phyloP scores from a whole-genome alignment of 352 stramenopile genomes.

The Phytopythium oedochilum region DNA sequence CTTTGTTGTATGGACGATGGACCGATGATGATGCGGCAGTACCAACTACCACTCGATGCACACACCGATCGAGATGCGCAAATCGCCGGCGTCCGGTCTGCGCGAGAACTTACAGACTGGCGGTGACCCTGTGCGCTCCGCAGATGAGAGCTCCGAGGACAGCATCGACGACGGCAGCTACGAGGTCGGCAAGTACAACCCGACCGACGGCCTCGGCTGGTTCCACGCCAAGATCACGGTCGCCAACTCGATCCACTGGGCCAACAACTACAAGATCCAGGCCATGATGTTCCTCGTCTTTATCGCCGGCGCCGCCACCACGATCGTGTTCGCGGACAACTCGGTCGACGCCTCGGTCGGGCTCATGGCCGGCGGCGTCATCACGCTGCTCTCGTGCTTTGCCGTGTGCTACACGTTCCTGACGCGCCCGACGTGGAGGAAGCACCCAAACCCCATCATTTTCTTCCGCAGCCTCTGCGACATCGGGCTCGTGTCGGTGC shows the following conservation, averaged over 20 bases:
- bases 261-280: conserved; percentile 89
- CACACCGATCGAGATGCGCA: conserved; percentile 47
- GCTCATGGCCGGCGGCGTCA: conserved; percentile 65
- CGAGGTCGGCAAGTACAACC: conserved; percentile 47
- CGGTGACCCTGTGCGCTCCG: conserved; percentile 26
- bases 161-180: conserved; percentile 71
- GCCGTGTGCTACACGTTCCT: conserved; percentile 79
- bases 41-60: conserved; percentile 48
- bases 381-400: conserved; percentile 71
- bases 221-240: conserved; percentile 87
- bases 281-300: conserved; percentile 72
- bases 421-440: conserved; percentile 73
- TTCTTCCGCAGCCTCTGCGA: conserved; percentile 85
- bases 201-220: conserved; percentile 68
- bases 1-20: conserved; percentile 2
- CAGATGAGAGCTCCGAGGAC: conserved; percentile 74
- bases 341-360: conserved; percentile 50
- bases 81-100: conserved; percentile 11
- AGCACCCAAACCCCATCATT: conserved; percentile 86
- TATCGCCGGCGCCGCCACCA: conserved; percentile 42
- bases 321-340: conserved; percentile 62
- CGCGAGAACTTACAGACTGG: conserved; percentile 6
- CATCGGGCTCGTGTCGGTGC: conserved; percentile 70
- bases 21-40: conserved; percentile 6
- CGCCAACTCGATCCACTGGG: conserved; percentile 80